A percentile compares a stretch with the other conserved stretches of the same genome.
Evolutionary conservation across 495 filamentous ascomycete genomes (phyloP).

Genomic region (Lasiosphaeris hirsuta): DNA sequence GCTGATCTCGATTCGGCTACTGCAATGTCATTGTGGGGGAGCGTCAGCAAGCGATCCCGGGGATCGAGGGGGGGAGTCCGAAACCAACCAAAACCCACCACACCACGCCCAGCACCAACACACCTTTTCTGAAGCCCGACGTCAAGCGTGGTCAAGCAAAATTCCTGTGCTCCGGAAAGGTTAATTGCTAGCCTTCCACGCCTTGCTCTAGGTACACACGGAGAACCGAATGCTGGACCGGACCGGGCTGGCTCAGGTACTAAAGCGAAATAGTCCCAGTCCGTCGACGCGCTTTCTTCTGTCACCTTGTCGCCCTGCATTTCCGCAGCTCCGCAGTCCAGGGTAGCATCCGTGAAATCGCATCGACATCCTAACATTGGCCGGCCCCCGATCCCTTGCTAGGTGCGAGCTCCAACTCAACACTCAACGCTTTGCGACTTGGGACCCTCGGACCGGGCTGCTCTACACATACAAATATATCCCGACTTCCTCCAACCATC

Average conservation of each 20-base stretch:
- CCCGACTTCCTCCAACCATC: neutral
- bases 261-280: constrained; percentile 5
- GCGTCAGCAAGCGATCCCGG: neutral
- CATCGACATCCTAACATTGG: too few relatives aligned
- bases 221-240: constrained; percentile 8
- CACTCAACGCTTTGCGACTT: too few relatives aligned
- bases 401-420: too few relatives aligned
- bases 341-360: too few relatives aligned
- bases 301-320: neutral
- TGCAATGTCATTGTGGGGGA: neutral
- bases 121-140: neutral
- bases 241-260: constrained; percentile 1
- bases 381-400: too few relatives aligned
- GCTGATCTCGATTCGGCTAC: neutral
- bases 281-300: neutral
- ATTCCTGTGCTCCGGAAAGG: constrained; percentile 1
- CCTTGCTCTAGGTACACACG: constrained; percentile 2
- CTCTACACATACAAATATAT: neutral
- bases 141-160: neutral
- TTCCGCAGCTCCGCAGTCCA: neutral
- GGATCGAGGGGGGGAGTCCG: constrained; percentile 15
- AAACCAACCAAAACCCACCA: constrained; percentile 8
- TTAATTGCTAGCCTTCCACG: neutral
- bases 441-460: neutral
- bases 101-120: constrained; percentile 2